Conservation (phyloP, 768 basidiomycete genomes). For the Candolleomyces aberdarensis region DNA sequence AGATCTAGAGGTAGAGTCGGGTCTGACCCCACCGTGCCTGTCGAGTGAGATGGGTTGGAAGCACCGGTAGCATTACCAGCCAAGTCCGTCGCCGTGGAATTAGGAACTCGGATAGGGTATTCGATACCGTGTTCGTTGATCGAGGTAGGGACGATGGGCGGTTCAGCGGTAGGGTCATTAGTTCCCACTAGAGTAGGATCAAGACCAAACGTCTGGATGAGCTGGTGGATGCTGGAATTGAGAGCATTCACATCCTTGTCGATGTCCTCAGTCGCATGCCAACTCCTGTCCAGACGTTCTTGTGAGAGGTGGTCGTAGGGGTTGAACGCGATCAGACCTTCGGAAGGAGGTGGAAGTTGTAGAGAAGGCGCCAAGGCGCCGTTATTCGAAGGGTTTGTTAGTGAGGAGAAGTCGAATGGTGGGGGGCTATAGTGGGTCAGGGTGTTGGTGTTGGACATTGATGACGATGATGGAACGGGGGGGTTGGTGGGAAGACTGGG, state of each 20-base stretch:
- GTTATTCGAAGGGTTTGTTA: slow-evolving; percentile 6
- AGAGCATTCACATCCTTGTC: slow-evolving; percentile 71
- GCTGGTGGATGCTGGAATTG: slow-evolving; percentile 61
- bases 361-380: slow-evolving; percentile 2
- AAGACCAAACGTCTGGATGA: slow-evolving; percentile 70
- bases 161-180: neutral
- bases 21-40: neutral
- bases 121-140: neutral
- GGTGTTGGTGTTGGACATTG: slow-evolving; percentile 16
- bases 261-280: slow-evolving; percentile 61
- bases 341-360: slow-evolving; percentile 16
- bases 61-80: neutral
- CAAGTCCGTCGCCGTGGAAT: neutral
- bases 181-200: slow-evolving; percentile 41
- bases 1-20: slow-evolving; percentile 3
- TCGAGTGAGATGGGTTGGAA: neutral
- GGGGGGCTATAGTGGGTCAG: slow-evolving; percentile 33
- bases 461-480: slow-evolving; percentile 13
- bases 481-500: slow-evolving; percentile 17
- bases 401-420: slow-evolving; percentile 31
- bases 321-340: slow-evolving; percentile 31
- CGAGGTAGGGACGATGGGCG: too few species aligned
- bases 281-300: slow-evolving; percentile 45
- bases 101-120: neutral
- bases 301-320: slow-evolving; percentile 12